phyloP scores from a whole-genome alignment of 129 eudicot species.

The Helichrysum umbraculigerum region DNA sequence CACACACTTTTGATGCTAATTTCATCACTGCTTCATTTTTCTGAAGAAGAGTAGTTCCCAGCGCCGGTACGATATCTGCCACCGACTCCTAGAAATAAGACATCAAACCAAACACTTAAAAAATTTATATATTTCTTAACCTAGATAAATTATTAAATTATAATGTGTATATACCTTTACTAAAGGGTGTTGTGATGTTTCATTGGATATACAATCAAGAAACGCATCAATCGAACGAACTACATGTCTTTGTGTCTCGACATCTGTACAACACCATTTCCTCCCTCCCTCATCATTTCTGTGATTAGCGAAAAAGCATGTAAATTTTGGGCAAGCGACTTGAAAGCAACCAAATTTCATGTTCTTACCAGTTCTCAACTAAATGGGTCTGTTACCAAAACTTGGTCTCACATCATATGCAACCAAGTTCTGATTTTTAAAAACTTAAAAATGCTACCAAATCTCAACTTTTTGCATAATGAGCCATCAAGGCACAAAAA shows the following conservation, averaged over 20 bases:
- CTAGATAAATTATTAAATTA: background rate
- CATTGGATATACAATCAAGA: conserved; percentile 70
- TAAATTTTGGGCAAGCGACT: background rate
- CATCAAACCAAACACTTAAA: background rate
- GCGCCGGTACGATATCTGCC: conserved; percentile 61
- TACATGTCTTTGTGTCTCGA: conserved; percentile 73
- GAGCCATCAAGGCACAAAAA: too few species aligned
- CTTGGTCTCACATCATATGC: too few species aligned
- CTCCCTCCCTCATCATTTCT: conserved; percentile 42
- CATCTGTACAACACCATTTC: conserved; percentile 72
- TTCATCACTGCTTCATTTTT: conserved; percentile 58
- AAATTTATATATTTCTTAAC: background rate
- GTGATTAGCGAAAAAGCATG: conserved; percentile 27
- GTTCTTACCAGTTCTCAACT: too few species aligned
- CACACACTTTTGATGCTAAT: conserved; percentile 59
- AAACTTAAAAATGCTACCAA: too few species aligned
- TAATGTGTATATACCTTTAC: conserved; percentile 58
- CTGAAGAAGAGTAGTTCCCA: conserved; percentile 55
- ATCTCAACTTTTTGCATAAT: too few species aligned
- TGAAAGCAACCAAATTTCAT: too few species aligned
- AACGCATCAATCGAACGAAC: conserved; percentile 78
- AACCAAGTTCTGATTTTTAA: too few species aligned
- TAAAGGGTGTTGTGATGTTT: conserved; percentile 58
- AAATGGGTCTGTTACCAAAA: too few species aligned
- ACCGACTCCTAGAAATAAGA: conserved; percentile 57